Evolutionary conservation across 176 grass and related monocot genomes (phyloP).

Genomic region (Bolboschoenus planiculmis): DNA sequence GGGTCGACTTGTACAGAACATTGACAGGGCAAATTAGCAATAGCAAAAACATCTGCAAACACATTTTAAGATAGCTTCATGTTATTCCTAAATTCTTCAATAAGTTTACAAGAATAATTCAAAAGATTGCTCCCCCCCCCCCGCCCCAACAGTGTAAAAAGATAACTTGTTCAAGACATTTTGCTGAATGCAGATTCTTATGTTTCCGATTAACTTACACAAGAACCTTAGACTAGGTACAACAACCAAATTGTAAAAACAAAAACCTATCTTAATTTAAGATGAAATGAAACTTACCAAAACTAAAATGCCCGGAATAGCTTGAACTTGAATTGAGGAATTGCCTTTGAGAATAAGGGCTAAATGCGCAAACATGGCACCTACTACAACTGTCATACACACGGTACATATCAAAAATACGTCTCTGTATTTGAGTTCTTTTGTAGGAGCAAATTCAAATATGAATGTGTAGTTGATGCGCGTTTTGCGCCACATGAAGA

Average conservation of each 20-base stretch:
- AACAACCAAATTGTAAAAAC: neutral
- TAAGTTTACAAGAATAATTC: conserved; percentile 15
- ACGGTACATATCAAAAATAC: conserved; percentile 76
- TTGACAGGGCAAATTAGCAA: conserved; percentile 85
- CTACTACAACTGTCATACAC: conserved; percentile 64
- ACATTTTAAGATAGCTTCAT: conserved; percentile 17
- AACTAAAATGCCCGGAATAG: conserved; percentile 77
- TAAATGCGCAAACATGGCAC: conserved; percentile 81
- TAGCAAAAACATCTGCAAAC: conserved; percentile 61
- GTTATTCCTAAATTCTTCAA: conserved; percentile 26
- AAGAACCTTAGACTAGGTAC: neutral
- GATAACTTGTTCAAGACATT: neutral
- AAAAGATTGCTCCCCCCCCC: neutral
- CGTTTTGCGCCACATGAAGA: conserved; percentile 96
- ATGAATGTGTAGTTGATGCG: conserved; percentile 93
- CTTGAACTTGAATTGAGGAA: conserved; percentile 73
- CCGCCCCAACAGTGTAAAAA: neutral
- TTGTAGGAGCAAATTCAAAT: conserved; percentile 82
- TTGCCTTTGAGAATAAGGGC: conserved; percentile 49
- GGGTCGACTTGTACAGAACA: conserved; percentile 62
- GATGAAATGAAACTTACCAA: conserved; percentile 40
- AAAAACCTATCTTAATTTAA: neutral
- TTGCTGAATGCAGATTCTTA: neutral
- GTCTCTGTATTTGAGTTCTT: conserved; percentile 79
- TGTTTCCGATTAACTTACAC: neutral